A percentile compares a stretch with the other conserved stretches of the same genome.
These are phyloP conservation scores for Melocanna baccifera DNA, from an alignment of 176 grass and related monocot genomes.

Conservation along the genomic window DNA sequence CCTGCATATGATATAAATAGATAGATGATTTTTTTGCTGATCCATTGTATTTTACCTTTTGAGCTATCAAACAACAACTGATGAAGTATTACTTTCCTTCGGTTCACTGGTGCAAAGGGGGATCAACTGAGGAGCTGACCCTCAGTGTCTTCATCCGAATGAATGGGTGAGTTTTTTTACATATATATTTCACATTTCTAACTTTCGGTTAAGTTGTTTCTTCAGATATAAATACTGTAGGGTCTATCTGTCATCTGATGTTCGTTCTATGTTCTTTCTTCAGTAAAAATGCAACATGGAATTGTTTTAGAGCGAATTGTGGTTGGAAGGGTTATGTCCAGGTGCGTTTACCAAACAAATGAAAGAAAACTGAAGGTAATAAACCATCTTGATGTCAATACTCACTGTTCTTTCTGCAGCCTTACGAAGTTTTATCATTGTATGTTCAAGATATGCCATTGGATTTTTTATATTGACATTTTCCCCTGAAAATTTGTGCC, in stretches of 20 bases:
- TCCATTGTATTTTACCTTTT: slow-evolving; percentile 5
- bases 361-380: not conserved
- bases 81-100: slow-evolving; percentile 28
- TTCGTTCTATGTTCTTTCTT: slow-evolving; percentile 28
- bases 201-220: slow-evolving; percentile 13
- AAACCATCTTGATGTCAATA: not conserved
- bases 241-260: not conserved
- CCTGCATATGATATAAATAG: not conserved
- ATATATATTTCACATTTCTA: slow-evolving; percentile 14
- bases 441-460: not conserved
- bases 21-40: not conserved
- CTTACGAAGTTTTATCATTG: not conserved
- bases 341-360: slow-evolving; percentile 37
- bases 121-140: slow-evolving; percentile 47
- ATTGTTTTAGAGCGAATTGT: slow-evolving; percentile 76
- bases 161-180: slow-evolving; percentile 49
- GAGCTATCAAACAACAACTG: slow-evolving; percentile 10
- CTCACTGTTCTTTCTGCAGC: slow-evolving; percentile 37
- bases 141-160: slow-evolving; percentile 40
- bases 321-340: slow-evolving; percentile 61
- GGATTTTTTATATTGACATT: not conserved
- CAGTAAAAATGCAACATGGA: slow-evolving; percentile 57
- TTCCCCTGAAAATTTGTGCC: not conserved
- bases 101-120: slow-evolving; percentile 58
- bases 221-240: not conserved